Evolutionary conservation across 805 yeast species (phyloP).

Genomic region (Torulaspora maleeae): DNA sequence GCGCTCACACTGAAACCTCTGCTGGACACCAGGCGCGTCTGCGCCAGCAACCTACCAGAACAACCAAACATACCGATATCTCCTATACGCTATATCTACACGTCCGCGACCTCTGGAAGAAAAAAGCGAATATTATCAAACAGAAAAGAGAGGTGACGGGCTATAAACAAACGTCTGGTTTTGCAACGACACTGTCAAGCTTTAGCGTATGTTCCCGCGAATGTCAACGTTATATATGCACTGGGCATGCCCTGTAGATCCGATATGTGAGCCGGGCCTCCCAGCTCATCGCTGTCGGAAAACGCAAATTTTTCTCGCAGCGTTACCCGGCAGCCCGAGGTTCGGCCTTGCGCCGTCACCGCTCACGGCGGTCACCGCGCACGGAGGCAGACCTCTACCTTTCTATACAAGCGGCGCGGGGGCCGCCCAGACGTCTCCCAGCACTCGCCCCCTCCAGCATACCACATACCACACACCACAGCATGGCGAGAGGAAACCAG

Average conservation of each 20-base stretch:
- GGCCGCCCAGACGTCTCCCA: too few relatives aligned
- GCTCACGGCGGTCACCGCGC: too few relatives aligned
- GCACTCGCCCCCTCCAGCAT: too few relatives aligned
- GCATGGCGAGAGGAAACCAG: constrained; percentile 95
- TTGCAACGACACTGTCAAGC: too few relatives aligned
- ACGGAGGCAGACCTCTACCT: too few relatives aligned
- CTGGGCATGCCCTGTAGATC: not conserved
- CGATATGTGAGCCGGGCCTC: not conserved
- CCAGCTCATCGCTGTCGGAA: not conserved
- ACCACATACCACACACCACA: too few relatives aligned
- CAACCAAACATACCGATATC: constrained; percentile 6
- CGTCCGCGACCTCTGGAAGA: too few relatives aligned
- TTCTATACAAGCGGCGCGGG: too few relatives aligned
- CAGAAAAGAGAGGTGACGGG: not conserved
- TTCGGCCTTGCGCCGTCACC: not conserved
- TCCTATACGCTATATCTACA: not conserved
- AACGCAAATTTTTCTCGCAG: not conserved
- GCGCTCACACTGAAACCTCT: constrained; percentile 1
- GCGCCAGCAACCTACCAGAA: constrained; percentile 3
- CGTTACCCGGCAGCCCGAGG: constrained; percentile 1
- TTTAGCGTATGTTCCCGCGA: too few relatives aligned
- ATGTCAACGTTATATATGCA: not conserved
- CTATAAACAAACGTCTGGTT: too few relatives aligned
- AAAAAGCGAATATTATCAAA: not conserved
- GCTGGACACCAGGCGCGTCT: constrained; percentile 2